Evolutionary conservation across 108 stramenopile genomes (phyloP).

Genomic region (Schizochytrium sp.): DNA sequence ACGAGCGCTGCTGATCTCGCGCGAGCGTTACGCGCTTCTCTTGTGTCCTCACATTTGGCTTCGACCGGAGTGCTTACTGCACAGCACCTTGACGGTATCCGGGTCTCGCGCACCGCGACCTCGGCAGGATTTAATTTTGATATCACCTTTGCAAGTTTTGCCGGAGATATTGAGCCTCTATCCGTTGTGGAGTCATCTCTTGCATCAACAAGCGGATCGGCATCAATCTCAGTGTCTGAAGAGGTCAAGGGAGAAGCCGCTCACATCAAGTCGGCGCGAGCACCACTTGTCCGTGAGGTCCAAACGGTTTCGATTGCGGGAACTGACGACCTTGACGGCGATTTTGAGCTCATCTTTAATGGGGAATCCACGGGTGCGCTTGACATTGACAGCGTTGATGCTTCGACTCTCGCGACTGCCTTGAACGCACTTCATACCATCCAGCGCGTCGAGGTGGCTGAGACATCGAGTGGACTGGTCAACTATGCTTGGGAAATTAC

Average conservation of each 20-base stretch:
- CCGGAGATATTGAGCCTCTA: neutral
- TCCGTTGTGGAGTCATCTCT: neutral
- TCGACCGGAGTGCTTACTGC: neutral
- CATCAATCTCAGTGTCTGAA: neutral
- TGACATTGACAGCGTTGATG: neutral
- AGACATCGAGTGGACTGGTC: neutral
- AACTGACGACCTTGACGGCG: neutral
- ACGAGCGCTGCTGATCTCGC: neutral
- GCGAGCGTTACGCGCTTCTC: neutral
- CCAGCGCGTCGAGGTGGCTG: neutral
- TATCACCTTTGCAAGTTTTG: slow-evolving; percentile 12
- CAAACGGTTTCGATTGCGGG: neutral
- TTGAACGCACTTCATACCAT: neutral
- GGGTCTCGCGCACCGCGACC: neutral
- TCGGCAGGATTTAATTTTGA: neutral
- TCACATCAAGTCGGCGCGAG: neutral
- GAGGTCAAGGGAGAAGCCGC: neutral
- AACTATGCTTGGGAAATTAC: neutral
- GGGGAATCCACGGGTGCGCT: neutral
- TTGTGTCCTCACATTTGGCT: neutral
- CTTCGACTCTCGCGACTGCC: neutral
- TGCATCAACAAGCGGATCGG: neutral
- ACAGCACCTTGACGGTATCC: neutral
- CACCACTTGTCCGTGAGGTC: neutral
- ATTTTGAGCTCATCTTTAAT: neutral